Evolutionary conservation across 1,284 basidiomycete species (phyloP), one percentile per base, ranked within the genome.

Genomic region (Sporisorium exsertum): DNA sequence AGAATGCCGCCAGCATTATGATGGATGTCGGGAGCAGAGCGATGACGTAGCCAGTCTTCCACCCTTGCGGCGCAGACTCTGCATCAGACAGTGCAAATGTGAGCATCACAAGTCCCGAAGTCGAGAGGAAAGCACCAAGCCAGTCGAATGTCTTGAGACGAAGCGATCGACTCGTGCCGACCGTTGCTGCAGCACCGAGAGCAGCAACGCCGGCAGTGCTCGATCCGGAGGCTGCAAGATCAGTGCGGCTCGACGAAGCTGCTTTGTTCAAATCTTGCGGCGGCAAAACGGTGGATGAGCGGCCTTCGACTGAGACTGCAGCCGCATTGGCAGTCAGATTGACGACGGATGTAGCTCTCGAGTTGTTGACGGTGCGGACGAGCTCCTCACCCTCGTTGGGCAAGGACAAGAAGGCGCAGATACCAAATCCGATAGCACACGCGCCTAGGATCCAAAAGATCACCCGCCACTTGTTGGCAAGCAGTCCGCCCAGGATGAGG

Each of bases 71-170:
- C 0, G 92, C 92, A 10, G 89, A 86, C 49, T 90, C 89, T 1
- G 92, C 93, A 80, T 93, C 90, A 50, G 91, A 91, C 1, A 96
- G 88, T 0, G 91, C 90, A 80, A 95, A 95, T 13, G 92, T 89
- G 71, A 96, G 88, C 2, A 95, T 87, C 0, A 93, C 90, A 15
- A 95, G 87, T 0, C 92, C 94, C 0, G 88, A 84, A 0, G 93
- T 94, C 50, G 93, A 88, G 33, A 95, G 86, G 20, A 90, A 86
- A 0, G 92, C 92, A 5, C 94, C 94, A 22, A 93, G 80, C 92
- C 93, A 95, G 81, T 97, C 94, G 0, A 96, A 81, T 9, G 68
- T 72, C 56, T 63, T 58, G 26, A 81, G 72, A 9, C 69, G 60
- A 3, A 72, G 58, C 15, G 64, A 64, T 16, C 70, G 62, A 20